Evolutionary conservation across 768 basidiomycete species (phyloP), one percentile per base, ranked within the genome.

Genomic region (Mycena olivaceomarginata): DNA sequence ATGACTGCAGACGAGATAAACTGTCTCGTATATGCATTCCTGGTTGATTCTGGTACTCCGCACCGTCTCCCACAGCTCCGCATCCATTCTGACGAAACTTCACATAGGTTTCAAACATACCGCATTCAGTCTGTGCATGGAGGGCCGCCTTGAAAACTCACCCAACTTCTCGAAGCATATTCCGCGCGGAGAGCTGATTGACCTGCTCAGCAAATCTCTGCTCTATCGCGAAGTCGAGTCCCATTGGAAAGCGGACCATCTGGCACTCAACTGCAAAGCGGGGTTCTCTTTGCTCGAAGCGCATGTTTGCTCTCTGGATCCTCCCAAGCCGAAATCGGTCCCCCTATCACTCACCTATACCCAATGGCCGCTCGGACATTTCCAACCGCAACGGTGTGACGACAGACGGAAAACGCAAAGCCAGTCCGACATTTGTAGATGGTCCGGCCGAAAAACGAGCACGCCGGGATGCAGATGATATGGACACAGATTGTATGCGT

Each of bases 1-100:
- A 94, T 96, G 77, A 92, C 93, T 53, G 94, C 95, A 48, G 95
- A 96, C 79, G 95, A 97, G 83, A 89, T 97, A 76, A 97, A 97
- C 83, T 95, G 94, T 81, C 91, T 97, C 77, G 93, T 97, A 63
- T 93, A 97, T 84, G 90, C 96, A 2, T 97, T 96, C 82, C 92
- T 97, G 78, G 89, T 93, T 79, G 96, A 97, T 80, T 96, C 95
- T 43, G 96, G 96, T 95, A 78, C 46, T 77, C 81, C 65, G 51
- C 66, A 22, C 70, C 69, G n/a, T 64, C 41, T 45, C n/a, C 37
- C 16, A 13, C 48, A 39, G 43, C 70, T 62, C 64, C 65, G 20
- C 18, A 68, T n/a, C 11, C 56, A 46, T 25, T 18, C 46, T 79
- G 80, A 75, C 71, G 57, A 62, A 75, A 79, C 41, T 69, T 74